Percentiles rank a stretch among this genome's conserved stretches.
phyloP scores from a whole-genome alignment of 2,329 filamentous ascomycete species.

The Elsinoe batatas region DNA sequence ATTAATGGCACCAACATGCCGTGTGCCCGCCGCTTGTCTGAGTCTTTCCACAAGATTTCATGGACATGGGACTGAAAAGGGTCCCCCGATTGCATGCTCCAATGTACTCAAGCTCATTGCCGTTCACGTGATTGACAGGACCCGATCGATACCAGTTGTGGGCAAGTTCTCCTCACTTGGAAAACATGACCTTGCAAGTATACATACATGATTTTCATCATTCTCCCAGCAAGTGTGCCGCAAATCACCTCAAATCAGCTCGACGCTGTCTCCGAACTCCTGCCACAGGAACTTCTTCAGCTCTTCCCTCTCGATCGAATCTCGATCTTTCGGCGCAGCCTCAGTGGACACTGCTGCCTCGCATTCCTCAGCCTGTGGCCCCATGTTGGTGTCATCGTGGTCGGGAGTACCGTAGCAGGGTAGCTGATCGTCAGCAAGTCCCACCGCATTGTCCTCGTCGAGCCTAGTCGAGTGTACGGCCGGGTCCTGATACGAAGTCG shows the following conservation, averaged over 20 bases:
- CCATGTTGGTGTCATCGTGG: too few species aligned
- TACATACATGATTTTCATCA: not conserved
- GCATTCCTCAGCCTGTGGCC: too few species aligned
- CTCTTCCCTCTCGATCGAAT: constrained; percentile 19
- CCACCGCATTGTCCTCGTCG: too few species aligned
- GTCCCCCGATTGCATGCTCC: too few species aligned
- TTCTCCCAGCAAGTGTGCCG: not conserved
- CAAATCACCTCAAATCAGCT: constrained; percentile 21
- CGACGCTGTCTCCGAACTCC: constrained; percentile 33
- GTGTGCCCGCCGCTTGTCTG: too few species aligned
- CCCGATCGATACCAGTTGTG: not conserved
- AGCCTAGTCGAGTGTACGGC: too few species aligned
- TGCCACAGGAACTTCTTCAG: constrained; percentile 30
- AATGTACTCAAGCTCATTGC: not conserved
- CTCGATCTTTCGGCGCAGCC: not conserved
- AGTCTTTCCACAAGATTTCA: not conserved
- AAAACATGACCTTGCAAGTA: not conserved
- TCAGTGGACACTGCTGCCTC: not conserved
- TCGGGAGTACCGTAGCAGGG: too few species aligned
- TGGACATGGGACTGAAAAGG: not conserved
- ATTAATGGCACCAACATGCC: too few species aligned
- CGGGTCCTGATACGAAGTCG: not conserved
- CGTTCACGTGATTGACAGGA: not conserved
- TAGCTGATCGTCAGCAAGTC: too few species aligned
- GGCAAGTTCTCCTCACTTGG: not conserved